phyloP scores from a whole-genome alignment of 1,284 basidiomycete species.

The Takashimella koratensis region DNA sequence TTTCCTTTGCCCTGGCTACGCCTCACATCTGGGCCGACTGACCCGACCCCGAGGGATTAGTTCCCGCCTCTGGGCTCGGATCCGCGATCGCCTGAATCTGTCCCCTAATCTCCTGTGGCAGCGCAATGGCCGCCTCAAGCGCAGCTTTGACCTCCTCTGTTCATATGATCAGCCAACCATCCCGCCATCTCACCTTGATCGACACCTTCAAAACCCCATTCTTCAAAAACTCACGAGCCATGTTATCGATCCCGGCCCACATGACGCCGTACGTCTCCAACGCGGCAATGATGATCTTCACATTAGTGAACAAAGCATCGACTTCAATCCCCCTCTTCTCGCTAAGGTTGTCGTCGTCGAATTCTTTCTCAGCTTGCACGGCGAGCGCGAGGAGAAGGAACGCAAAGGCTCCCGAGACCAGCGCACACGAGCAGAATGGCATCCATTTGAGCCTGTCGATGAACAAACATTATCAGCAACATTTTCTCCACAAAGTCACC shows the following conservation, averaged over 20 bases:
- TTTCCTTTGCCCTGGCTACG: no score
- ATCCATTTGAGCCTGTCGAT: constrained; percentile 42
- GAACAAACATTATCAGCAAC: not conserved
- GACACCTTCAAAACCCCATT: not conserved
- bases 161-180: not conserved
- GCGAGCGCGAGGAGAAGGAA: constrained; percentile 49
- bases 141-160: not conserved
- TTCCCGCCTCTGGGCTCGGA: not conserved
- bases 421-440: constrained; percentile 50
- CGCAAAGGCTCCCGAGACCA: constrained; percentile 47
- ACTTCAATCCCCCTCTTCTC: constrained; percentile 35
- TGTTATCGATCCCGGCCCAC: constrained; percentile 50
- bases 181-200: not conserved
- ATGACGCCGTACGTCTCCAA: constrained; percentile 48
- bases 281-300: constrained; percentile 48
- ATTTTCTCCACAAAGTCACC: no score
- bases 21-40: no score
- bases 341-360: constrained; percentile 24
- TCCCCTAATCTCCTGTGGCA: not conserved
- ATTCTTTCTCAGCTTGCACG: constrained; percentile 43
- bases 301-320: constrained; percentile 47
- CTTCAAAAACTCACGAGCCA: constrained; percentile 41
- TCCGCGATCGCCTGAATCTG: not conserved
- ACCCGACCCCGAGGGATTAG: no score
- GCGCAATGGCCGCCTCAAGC: not conserved